Evolutionary conservation across 1,284 basidiomycete species (phyloP), one percentile per base, ranked within the genome.

Genomic region (Phaffia rhodozyma): DNA sequence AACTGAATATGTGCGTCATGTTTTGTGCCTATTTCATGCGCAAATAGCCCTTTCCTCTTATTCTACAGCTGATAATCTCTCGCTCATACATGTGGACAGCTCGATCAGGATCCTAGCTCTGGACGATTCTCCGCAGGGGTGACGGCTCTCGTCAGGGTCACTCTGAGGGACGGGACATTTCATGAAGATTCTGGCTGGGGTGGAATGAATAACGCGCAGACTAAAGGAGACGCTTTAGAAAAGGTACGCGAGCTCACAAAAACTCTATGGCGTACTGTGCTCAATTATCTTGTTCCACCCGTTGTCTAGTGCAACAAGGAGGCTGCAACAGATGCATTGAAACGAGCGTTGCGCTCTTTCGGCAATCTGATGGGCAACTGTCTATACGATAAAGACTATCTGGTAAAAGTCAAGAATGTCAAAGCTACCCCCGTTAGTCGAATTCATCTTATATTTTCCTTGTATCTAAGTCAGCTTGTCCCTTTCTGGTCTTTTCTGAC

Each of bases 141-240:
- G 27, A 88, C 87, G 0, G 90, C 90, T 16, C 82, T 94, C 67
- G 81, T 97, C 32, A 81, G 89, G 11, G 86, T 98, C 50, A 91
- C 91, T 0, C 77, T 98, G 43, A 81, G 84, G 60, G 92, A 96
- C 70, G 96, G 94, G 0, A 83, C 84, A 1, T 91, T 79, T 71
- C 94, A 97, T 71, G 94, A 98, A 71, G 92, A 97, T 74, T 79
- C 92, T 34, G 96, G 94, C 0, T 94, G 89, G 74, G 94, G 96
- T 1, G 79, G 85, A 70, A 72, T 86, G 53, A 92, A 97, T 71
- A 97, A 96, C 70, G 78, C 82, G 25, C 87, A 84, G 73, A 85
- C 84, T 63, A 97, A 94, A 74, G 90, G 83, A 0, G 81, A 82
- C 20, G 92, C 90, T 1, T 73, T 98, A 34, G 93, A 97, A 71